Evolutionary conservation across 169 alveolate genomes (phyloP).

Genomic region (Plasmodium adleri): DNA sequence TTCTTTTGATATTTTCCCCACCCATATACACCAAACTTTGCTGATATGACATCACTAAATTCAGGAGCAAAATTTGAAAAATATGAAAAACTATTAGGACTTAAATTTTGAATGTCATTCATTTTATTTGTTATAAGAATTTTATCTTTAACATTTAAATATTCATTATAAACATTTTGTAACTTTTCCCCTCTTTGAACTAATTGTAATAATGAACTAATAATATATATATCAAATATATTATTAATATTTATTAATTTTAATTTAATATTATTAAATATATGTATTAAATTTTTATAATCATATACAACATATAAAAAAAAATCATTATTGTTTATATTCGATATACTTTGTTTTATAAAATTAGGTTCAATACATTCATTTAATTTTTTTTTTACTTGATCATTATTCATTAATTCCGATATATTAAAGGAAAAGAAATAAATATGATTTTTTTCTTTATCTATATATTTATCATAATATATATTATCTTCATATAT

Average conservation of each 20-base stretch:
- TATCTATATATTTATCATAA: too few species aligned
- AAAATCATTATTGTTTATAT: background rate
- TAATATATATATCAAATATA: conserved; percentile 64
- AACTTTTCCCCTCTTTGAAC: conserved; percentile 76
- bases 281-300: conserved; percentile 52
- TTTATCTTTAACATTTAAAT: background rate
- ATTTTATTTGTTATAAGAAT: background rate
- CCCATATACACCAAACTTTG: conserved; percentile 47
- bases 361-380: conserved; percentile 11
- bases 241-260: conserved; percentile 21
- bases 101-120: background rate
- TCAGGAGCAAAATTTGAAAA: conserved; percentile 53
- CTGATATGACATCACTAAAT: conserved; percentile 64
- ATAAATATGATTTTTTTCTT: background rate
- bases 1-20: conserved; percentile 68
- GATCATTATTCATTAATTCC: conserved; percentile 24
- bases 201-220: conserved; percentile 61
- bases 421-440: conserved; percentile 33
- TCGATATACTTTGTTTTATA: background rate
- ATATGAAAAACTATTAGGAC: background rate
- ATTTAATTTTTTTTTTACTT: conserved; percentile 7
- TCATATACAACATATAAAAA: conserved; percentile 68
- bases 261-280: conserved; percentile 38
- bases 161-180: conserved; percentile 55
- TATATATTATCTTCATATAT: background rate